These are phyloP conservation scores for Lathyrus aphaca DNA, from an alignment of 306 rosid genomes.

Conservation along the genomic window DNA sequence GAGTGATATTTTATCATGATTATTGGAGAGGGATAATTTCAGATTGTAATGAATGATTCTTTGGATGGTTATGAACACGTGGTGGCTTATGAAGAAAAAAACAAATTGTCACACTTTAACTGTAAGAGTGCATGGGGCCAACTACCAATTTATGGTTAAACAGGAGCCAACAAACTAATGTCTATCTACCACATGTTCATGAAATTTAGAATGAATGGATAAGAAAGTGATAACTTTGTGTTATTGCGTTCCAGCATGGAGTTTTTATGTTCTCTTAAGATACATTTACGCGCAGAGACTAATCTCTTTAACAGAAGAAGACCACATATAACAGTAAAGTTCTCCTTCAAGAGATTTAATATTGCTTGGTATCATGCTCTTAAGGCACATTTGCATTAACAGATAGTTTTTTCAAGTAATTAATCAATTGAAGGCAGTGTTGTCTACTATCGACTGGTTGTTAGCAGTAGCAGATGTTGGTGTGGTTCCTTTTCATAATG, in stretches of 20 bases:
- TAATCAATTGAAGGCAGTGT: not conserved
- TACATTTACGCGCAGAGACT: too few species aligned
- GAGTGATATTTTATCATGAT: not conserved
- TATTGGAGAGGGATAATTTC: not conserved
- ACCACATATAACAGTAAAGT: too few species aligned
- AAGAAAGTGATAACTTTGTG: not conserved
- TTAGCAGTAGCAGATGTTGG: not conserved
- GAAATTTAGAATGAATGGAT: not conserved
- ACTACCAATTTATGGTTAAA: not conserved
- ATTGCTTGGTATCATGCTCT: too few species aligned
- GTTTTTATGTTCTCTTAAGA: not conserved
- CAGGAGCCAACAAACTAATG: not conserved
- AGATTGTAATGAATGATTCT: constrained; percentile 27
- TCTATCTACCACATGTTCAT: not conserved
- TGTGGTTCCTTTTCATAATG: not conserved
- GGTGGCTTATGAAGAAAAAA: not conserved
- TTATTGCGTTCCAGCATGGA: not conserved
- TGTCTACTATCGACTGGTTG: not conserved
- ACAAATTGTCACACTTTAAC: not conserved
- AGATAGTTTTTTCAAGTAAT: not conserved
- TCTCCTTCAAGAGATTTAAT: too few species aligned
- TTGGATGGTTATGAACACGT: constrained; percentile 25
- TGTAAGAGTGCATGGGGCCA: not conserved
- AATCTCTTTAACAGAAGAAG: too few species aligned
- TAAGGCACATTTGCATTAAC: not conserved